phyloP scores from a whole-genome alignment of 805 yeast genomes.

The Candida cerambycidarum region DNA sequence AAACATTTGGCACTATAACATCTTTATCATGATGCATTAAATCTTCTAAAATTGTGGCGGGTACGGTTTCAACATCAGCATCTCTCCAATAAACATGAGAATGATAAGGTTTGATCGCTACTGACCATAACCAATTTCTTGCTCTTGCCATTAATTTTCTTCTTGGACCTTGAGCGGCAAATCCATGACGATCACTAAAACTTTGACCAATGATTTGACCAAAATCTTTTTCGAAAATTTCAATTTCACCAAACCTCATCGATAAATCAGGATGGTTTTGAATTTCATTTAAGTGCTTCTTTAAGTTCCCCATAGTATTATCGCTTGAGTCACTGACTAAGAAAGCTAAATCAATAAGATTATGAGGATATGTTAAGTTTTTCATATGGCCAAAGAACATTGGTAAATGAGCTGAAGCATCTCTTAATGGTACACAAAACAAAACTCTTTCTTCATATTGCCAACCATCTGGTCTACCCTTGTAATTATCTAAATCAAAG shows the following conservation, averaged over 20 bases:
- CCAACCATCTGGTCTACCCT: slow-evolving; percentile 76
- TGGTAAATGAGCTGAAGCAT: slow-evolving; percentile 86
- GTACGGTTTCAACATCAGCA: slow-evolving; percentile 92
- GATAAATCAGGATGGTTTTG: slow-evolving; percentile 63
- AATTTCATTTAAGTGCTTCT: slow-evolving; percentile 53
- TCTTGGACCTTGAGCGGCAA: slow-evolving; percentile 94
- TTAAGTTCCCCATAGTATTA: slow-evolving; percentile 72
- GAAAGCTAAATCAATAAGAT: slow-evolving; percentile 77
- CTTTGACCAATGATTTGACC: slow-evolving; percentile 94
- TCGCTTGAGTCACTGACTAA: slow-evolving; percentile 89
- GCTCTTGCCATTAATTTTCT: slow-evolving; percentile 95
- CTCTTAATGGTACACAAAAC: slow-evolving; percentile 87
- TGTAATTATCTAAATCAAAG: slow-evolving; percentile 68
- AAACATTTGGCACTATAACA: slow-evolving; percentile 91
- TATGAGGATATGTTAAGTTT: slow-evolving; percentile 83
- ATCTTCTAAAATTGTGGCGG: slow-evolving; percentile 83
- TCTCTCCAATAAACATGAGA: slow-evolving; percentile 98
- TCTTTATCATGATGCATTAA: slow-evolving; percentile 89
- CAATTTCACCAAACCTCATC: slow-evolving; percentile 79
- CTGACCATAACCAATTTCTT: slow-evolving; percentile 87
- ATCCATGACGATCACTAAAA: slow-evolving; percentile 90
- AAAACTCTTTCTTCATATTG: slow-evolving; percentile 73
- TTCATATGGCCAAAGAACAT: slow-evolving; percentile 83
- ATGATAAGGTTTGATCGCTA: slow-evolving; percentile 87
- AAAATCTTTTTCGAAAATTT: slow-evolving; percentile 83